Conservation (phyloP, 768 basidiomycete genomes). For the Auriscalpium orientale region DNA sequence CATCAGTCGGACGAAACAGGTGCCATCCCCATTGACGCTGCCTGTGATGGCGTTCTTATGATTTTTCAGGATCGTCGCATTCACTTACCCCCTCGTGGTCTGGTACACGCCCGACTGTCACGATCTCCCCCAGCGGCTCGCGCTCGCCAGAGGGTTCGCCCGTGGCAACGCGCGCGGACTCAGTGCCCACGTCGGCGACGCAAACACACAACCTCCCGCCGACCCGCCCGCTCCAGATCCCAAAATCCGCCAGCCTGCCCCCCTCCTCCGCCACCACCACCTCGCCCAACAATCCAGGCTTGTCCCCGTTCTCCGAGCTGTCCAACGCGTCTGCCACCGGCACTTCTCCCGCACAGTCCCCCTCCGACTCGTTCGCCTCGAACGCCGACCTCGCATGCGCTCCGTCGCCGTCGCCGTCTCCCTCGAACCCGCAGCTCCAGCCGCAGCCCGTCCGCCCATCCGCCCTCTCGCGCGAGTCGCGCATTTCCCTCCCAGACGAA, state of each 20-base stretch:
- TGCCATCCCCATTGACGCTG: constrained; percentile 11
- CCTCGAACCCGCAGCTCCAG: constrained; percentile 5
- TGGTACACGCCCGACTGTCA: background rate
- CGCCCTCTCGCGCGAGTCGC: constrained; percentile 55
- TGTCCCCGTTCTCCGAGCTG: background rate
- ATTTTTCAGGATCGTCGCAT: background rate
- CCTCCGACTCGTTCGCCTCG: background rate
- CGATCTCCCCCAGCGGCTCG: background rate
- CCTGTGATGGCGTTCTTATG: background rate
- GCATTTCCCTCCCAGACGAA: constrained; percentile 69
- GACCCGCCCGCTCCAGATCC: constrained; percentile 4
- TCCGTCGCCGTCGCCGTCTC: background rate
- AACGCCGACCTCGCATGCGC: background rate
- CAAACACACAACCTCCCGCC: background rate
- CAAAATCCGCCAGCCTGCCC: constrained; percentile 1
- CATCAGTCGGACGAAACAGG: constrained; percentile 28
- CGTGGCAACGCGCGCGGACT: background rate
- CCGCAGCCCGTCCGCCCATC: constrained; percentile 5
- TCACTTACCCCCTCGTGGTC: background rate
- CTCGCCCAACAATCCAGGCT: background rate
- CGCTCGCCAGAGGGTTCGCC: background rate
- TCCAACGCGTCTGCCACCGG: background rate
- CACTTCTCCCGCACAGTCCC: background rate
- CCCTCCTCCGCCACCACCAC: background rate
- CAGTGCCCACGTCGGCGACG: background rate